These are phyloP conservation scores for Trametes versicolor DNA, from an alignment of 1,284 basidiomycete species.

Conservation along the genomic window DNA sequence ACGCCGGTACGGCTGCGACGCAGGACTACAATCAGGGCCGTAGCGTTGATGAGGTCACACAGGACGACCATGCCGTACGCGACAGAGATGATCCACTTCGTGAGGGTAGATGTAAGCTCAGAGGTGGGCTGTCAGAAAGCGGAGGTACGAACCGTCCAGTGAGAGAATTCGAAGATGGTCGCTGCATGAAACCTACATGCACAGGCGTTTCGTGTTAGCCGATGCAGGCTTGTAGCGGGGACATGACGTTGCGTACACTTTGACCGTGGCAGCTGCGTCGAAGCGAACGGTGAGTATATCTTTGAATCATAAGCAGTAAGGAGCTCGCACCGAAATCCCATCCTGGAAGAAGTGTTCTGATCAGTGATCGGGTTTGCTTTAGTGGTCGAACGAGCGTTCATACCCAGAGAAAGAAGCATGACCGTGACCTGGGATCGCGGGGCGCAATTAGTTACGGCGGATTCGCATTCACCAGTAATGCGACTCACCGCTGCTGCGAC, in stretches of 20 bases:
- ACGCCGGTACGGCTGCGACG: conserved; percentile 10
- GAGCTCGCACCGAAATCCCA: background rate
- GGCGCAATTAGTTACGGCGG: too few relatives aligned
- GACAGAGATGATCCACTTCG: conserved; percentile 16
- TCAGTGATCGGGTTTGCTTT: background rate
- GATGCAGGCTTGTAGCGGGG: too few relatives aligned
- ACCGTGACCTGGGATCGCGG: background rate
- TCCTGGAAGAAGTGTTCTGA: background rate
- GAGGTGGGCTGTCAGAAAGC: too few relatives aligned
- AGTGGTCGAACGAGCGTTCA: background rate
- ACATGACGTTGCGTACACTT: background rate
- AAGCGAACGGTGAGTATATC: background rate
- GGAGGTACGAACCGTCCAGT: background rate
- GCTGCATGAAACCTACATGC: conserved; percentile 1
- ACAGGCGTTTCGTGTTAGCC: background rate
- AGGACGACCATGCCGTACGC: conserved; percentile 11
- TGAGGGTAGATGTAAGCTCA: background rate
- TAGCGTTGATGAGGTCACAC: conserved; percentile 9
- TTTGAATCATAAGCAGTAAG: background rate
- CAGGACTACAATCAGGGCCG: conserved; percentile 9
- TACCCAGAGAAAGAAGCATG: conserved; percentile 1
- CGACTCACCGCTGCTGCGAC: background rate
- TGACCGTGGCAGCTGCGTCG: conserved; percentile 1
- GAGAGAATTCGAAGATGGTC: background rate
- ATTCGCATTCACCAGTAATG: too few relatives aligned